Conservation (phyloP, 345 rosid species). For the Sisymbrium irio region DNA sequence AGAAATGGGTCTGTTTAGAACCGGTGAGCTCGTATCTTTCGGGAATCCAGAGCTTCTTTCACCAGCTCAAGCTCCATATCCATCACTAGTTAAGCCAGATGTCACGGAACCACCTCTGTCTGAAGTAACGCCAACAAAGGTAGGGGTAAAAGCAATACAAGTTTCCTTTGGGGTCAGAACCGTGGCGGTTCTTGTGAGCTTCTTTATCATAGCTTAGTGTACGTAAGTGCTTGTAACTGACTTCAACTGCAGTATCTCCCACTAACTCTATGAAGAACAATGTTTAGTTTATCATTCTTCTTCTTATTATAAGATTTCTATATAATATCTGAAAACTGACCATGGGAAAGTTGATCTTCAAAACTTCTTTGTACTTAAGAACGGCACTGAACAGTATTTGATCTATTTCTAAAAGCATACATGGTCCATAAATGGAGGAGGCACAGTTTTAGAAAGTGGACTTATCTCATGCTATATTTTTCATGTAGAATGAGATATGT, state of each 20-base stretch:
- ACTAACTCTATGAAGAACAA: conserved; percentile 11
- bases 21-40: conserved; percentile 39
- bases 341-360: not conserved
- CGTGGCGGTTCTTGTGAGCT: conserved; percentile 22
- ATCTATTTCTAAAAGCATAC: not conserved
- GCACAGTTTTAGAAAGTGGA: not conserved
- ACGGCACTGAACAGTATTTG: not conserved
- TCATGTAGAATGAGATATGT: not conserved
- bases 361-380: not conserved
- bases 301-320: not conserved
- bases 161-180: not conserved
- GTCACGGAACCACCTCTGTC: conserved; percentile 65
- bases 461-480: conserved; percentile 9
- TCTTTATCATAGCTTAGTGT: conserved; percentile 19
- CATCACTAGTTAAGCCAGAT: conserved; percentile 45
- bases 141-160: conserved; percentile 12
- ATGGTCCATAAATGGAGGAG: not conserved
- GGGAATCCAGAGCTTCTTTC: conserved; percentile 9
- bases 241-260: conserved; percentile 21
- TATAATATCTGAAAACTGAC: not conserved
- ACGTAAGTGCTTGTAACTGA: conserved; percentile 14
- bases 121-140: not conserved
- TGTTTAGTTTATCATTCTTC: conserved; percentile 9
- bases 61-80: conserved; percentile 67
- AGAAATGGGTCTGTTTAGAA: conserved; percentile 33